Evolutionary conservation across 805 yeast species (phyloP).

Genomic region (Schwanniomyces vanrijiae): DNA sequence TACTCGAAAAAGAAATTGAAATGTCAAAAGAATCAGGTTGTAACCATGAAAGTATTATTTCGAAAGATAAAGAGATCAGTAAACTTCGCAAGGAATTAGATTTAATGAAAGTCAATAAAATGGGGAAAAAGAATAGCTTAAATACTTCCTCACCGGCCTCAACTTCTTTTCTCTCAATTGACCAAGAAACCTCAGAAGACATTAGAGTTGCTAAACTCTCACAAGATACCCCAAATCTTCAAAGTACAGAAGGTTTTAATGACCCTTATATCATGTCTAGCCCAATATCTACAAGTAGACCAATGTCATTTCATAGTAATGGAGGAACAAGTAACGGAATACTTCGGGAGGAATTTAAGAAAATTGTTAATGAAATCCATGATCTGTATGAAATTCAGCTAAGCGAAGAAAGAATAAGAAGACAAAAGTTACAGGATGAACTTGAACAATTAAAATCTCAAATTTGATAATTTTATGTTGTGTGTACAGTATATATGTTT

Average conservation of each 20-base stretch:
- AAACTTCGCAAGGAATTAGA: conserved; percentile 47
- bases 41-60: conserved; percentile 8
- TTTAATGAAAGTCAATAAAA: conserved; percentile 42
- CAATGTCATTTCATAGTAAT: conserved; percentile 9
- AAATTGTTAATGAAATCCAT: conserved; percentile 60
- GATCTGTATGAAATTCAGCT: conserved; percentile 60
- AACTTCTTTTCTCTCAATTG: neutral
- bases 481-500: conserved; percentile 1
- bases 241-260: conserved; percentile 4
- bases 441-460: conserved; percentile 9
- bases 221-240: neutral
- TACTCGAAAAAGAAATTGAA: conserved; percentile 50
- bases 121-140: conserved; percentile 29
- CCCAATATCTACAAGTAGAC: conserved; percentile 13
- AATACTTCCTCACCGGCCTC: conserved; percentile 1
- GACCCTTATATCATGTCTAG: conserved; percentile 15
- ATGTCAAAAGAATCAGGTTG: conserved; percentile 2
- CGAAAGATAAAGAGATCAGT: conserved; percentile 40
- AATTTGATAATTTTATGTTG: neutral
- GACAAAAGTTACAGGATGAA: conserved; percentile 40
- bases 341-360: conserved; percentile 67
- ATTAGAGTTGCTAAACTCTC: neutral
- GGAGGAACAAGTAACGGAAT: conserved; percentile 49
- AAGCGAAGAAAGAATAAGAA: conserved; percentile 52
- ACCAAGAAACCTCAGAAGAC: neutral